Evolutionary conservation across 2,329 filamentous ascomycete genomes (phyloP).

Genomic region (Lachnellula occidentalis): DNA sequence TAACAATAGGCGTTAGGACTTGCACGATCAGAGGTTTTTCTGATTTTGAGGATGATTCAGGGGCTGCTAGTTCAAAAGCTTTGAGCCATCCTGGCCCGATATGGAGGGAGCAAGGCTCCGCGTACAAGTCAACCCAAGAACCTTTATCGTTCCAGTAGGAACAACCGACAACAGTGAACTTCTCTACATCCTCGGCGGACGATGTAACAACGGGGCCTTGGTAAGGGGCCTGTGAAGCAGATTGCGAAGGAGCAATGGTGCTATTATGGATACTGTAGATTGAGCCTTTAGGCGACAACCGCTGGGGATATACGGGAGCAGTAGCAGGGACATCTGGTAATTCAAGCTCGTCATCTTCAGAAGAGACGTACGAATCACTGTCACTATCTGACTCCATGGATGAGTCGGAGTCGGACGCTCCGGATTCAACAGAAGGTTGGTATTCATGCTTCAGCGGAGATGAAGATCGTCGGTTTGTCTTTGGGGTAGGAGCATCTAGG

Average conservation of each 20-base stretch:
- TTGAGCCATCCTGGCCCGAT: conserved; percentile 56
- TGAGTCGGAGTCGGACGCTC: conserved; percentile 43
- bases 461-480: conserved; percentile 64
- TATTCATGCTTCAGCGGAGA: conserved; percentile 98
- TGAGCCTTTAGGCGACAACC: conserved; percentile 18
- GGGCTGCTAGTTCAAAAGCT: conserved; percentile 41
- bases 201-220: conserved; percentile 40
- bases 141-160: conserved; percentile 59
- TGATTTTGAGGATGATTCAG: conserved; percentile 22
- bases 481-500: conserved; percentile 23
- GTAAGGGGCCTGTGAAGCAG: conserved; percentile 71
- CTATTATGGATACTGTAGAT: conserved; percentile 23
- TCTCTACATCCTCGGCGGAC: conserved; percentile 30
- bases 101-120: conserved; percentile 48
- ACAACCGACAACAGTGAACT: conserved; percentile 48
- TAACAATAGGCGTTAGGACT: conserved; percentile 85
- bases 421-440: conserved; percentile 70
- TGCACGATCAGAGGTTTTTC: conserved; percentile 55
- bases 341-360: conserved; percentile 48
- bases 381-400: conserved; percentile 17
- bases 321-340: conserved; percentile 37
- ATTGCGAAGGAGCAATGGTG: conserved; percentile 67
- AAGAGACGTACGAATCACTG: neutral
- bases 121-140: conserved; percentile 53
- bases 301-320: conserved; percentile 20